A percentile compares a stretch with the other conserved stretches of the same genome.
These are phyloP conservation scores for Glycyrrhiza uralensis DNA, from an alignment of 306 rosid genomes.

Conservation along the genomic window DNA sequence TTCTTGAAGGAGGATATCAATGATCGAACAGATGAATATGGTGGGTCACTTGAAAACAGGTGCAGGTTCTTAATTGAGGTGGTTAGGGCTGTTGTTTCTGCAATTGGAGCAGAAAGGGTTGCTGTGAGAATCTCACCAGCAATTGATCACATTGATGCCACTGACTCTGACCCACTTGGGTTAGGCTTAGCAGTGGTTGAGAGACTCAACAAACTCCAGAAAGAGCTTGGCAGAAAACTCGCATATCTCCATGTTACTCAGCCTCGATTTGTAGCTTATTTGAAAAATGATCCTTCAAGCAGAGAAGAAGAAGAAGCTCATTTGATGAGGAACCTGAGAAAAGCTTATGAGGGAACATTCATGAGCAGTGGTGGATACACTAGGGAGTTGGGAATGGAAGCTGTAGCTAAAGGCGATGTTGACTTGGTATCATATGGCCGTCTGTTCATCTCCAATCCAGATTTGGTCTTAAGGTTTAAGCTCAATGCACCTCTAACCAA, in stretches of 20 bases:
- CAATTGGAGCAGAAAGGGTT: constrained; percentile 54
- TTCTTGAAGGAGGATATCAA: constrained; percentile 41
- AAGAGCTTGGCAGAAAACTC: constrained; percentile 45
- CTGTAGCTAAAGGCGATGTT: constrained; percentile 54
- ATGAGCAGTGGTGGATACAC: constrained; percentile 74
- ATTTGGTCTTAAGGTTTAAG: constrained; percentile 56
- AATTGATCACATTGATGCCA: constrained; percentile 76
- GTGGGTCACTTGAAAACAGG: constrained; percentile 62
- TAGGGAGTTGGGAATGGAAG: constrained; percentile 64
- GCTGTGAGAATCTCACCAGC: constrained; percentile 74
- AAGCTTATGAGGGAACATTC: constrained; percentile 62
- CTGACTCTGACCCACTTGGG: constrained; percentile 65
- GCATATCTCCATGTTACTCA: constrained; percentile 79
- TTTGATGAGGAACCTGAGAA: constrained; percentile 51
- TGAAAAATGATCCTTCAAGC: constrained; percentile 54
- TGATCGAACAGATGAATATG: constrained; percentile 48
- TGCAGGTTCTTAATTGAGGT: constrained; percentile 53
- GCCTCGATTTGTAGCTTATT: constrained; percentile 57
- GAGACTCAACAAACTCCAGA: constrained; percentile 60
- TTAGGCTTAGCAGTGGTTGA: constrained; percentile 72
- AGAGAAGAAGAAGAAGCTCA: constrained; percentile 62
- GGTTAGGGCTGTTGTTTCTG: constrained; percentile 48
- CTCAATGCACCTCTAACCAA: constrained; percentile 54
- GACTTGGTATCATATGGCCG: constrained; percentile 78
- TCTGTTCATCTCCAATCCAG: constrained; percentile 69